Percentiles rank a stretch among this genome's conserved stretches.
Evolutionary conservation across 495 filamentous ascomycete genomes (phyloP).

Genomic region (Aspergillus steynii): DNA sequence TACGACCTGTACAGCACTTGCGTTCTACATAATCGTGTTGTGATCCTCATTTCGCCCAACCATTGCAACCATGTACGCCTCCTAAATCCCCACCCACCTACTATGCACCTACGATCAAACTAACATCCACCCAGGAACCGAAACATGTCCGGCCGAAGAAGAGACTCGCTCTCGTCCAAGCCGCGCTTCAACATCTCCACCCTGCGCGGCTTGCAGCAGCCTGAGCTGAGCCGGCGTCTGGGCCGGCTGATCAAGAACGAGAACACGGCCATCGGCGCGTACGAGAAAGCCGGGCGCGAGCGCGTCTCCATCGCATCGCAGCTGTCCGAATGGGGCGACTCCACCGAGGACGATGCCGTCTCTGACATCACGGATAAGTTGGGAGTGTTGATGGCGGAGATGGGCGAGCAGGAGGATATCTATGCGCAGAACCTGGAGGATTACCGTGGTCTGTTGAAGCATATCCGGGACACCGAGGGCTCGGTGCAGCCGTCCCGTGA

Average conservation of each 20-base stretch:
- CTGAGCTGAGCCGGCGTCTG: conserved; percentile 80
- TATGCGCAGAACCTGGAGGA: conserved; percentile 89
- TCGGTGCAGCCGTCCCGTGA: conserved; percentile 91
- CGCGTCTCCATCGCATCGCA: conserved; percentile 80
- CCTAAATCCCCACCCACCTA: background rate
- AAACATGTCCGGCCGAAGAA: conserved; percentile 58
- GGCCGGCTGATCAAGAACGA: conserved; percentile 90
- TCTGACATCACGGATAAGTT: conserved; percentile 92
- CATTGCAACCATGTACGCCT: conserved; percentile 12
- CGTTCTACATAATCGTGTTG: background rate
- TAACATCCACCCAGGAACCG: conserved; percentile 52
- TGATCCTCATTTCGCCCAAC: background rate
- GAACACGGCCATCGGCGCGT: conserved; percentile 78
- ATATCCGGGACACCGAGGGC: conserved; percentile 87
- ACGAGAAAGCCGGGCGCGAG: conserved; percentile 80
- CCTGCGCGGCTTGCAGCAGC: conserved; percentile 78
- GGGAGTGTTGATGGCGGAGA: conserved; percentile 84
- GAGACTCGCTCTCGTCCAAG: conserved; percentile 39
- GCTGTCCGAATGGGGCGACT: conserved; percentile 96
- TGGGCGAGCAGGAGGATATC: conserved; percentile 87
- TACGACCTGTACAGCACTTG: background rate
- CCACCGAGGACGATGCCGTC: conserved; percentile 79
- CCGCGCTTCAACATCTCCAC: conserved; percentile 77
- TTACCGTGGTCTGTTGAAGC: conserved; percentile 74
- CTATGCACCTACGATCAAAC: background rate